These are phyloP conservation scores for Phylloporus arenicola DNA, from an alignment of 768 basidiomycete genomes.

Conservation along the genomic window DNA sequence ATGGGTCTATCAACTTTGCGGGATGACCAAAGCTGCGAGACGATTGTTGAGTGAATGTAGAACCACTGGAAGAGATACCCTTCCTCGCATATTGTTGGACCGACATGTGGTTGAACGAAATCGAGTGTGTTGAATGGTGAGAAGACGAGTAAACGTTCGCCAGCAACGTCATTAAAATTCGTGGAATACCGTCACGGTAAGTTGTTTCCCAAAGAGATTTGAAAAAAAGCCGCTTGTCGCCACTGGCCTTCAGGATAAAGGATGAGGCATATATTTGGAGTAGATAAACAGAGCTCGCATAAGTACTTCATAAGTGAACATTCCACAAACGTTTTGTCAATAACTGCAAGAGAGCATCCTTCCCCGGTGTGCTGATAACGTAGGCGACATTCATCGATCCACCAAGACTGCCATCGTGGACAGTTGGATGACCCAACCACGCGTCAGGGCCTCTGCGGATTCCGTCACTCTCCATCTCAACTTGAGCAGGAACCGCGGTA, in stretches of 20 bases:
- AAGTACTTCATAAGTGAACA: background rate
- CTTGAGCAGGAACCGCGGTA: conserved; percentile 48
- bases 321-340: conserved; percentile 57
- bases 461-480: conserved; percentile 39
- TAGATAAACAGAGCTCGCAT: background rate
- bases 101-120: background rate
- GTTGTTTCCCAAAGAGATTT: background rate
- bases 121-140: background rate
- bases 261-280: background rate
- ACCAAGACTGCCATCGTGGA: conserved; percentile 16
- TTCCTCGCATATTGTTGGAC: background rate
- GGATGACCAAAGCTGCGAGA: too few species aligned
- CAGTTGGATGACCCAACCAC: conserved; percentile 18
- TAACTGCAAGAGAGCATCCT: conserved; percentile 41
- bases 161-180: too few species aligned
- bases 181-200: too few species aligned
- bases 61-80: background rate
- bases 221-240: background rate
- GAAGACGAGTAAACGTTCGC: too few species aligned
- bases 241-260: background rate
- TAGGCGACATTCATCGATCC: conserved; percentile 39
- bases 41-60: too few species aligned
- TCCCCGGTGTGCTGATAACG: conserved; percentile 62
- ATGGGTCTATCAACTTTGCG: too few species aligned
- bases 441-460: conserved; percentile 11